Base-by-base conservation (phyloP, 176 grass and related monocot species). In the Raddia distichophylla region DNA sequence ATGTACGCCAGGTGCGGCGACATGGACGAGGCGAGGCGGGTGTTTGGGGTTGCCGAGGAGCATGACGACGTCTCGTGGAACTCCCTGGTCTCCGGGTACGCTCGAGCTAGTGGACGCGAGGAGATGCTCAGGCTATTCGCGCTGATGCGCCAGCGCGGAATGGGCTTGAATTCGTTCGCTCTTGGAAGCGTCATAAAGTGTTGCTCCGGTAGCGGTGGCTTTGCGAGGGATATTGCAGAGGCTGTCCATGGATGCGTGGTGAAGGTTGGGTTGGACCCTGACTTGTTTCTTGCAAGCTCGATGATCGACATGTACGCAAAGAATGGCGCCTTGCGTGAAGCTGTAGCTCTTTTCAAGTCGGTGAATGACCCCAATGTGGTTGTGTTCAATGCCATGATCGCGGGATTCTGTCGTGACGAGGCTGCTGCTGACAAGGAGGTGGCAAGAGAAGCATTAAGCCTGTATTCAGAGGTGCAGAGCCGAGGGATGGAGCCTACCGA, bases 371-470 rank as follows among this genome's bases (percentile, higher is more conserved):
- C 90, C n/a, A 96, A 93, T 82, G 80, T 93, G 70, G 86, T 96
- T 27, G 85, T 89, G 68, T 93, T 88, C 80, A 96, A 96, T 42
- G 83, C 90, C 49, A 93, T 93, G 86, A 91, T 96, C 11, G 75
- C 86, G 7, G 87, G 93, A 5, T 88, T 93, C 59, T 91, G 54
- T 43, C 80, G 80, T 17, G 74, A 60, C 22, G 87, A 91, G 69
- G 71, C 60, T 49, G 73, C 62, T 10, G 67, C 49, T 27, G 47
- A 75, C 63, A 78, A 50, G 50, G 82, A 88, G 27, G 75, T 79
- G 52, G 15, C 40, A 18, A 54, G 42, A 22, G 67, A 91, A 45
- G 88, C 86, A 8, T 27, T 89, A 17, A 19, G 5, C 7, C 45
- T 96, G 34, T 96, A 90, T 64, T 86, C 90, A 15, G 88, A 87